These are phyloP conservation scores for Cladosporium colombiae DNA, from an alignment of 2,329 filamentous ascomycete species.

Conservation along the genomic window DNA sequence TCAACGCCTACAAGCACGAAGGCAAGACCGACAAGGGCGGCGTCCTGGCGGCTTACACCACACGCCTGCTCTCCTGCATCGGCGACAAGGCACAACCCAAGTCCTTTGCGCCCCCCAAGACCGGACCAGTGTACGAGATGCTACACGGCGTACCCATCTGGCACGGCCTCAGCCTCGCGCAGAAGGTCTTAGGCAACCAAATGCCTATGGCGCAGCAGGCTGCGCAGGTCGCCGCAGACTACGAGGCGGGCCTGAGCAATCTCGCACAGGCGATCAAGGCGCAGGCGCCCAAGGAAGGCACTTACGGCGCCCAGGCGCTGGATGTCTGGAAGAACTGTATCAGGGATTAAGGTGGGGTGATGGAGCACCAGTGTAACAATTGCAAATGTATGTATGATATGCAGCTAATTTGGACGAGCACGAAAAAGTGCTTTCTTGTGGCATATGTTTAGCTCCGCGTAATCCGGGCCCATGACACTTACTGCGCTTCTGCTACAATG, in stretches of 20 bases:
- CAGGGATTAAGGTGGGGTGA: slow-evolving; percentile 19
- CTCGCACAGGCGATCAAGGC: slow-evolving; percentile 30
- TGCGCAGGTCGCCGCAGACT: slow-evolving; percentile 29
- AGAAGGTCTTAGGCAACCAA: slow-evolving; percentile 43
- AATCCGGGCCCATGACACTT: too few species aligned
- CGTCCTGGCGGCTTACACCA: slow-evolving; percentile 43
- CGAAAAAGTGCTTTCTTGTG: too few species aligned
- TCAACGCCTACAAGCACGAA: slow-evolving; percentile 40
- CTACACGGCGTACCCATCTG: slow-evolving; percentile 41
- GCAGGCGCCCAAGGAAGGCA: slow-evolving; percentile 25
- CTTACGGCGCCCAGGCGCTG: slow-evolving; percentile 32
- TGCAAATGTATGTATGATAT: slow-evolving; percentile 7
- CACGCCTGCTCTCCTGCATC: slow-evolving; percentile 40
- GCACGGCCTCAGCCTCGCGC: slow-evolving; percentile 47
- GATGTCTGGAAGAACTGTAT: slow-evolving; percentile 31
- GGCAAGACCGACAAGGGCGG: slow-evolving; percentile 38
- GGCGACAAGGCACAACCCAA: slow-evolving; percentile 20
- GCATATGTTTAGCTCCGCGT: too few species aligned
- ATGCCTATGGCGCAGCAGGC: slow-evolving; percentile 29
- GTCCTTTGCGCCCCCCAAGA: slow-evolving; percentile 14
- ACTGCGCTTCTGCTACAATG: too few species aligned
- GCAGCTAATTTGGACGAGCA: not conserved
- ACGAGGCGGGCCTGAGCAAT: slow-evolving; percentile 29
- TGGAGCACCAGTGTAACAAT: slow-evolving; percentile 1
- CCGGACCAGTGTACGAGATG: slow-evolving; percentile 28